Evolutionary conservation across 306 rosid genomes (phyloP).

Genomic region (Potentilla sterilis): DNA sequence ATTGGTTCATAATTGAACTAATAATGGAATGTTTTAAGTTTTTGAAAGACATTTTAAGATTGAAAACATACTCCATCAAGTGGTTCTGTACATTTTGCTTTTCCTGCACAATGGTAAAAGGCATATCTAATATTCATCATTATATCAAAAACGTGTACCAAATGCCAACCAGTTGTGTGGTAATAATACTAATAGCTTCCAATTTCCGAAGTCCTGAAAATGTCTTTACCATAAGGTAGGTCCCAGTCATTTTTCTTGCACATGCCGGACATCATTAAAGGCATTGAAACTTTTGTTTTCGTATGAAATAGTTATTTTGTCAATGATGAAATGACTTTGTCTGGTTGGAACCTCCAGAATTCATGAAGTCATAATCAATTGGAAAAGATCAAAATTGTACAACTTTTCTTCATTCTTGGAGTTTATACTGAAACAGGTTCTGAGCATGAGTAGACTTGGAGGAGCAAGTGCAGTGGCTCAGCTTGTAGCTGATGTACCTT

Average conservation of each 20-base stretch:
- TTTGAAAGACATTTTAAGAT: neutral
- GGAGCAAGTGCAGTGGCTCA: slow-evolving; percentile 99
- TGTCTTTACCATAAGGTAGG: slow-evolving; percentile 22
- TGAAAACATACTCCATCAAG: neutral
- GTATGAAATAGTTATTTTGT: slow-evolving; percentile 27
- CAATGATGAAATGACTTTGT: slow-evolving; percentile 30
- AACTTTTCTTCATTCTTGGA: slow-evolving; percentile 7
- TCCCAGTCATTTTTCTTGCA: slow-evolving; percentile 25
- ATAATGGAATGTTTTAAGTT: slow-evolving; percentile 4
- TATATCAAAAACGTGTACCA: slow-evolving; percentile 24
- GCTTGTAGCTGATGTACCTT: slow-evolving; percentile 91
- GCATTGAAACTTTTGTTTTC: slow-evolving; percentile 15
- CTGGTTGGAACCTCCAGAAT: slow-evolving; percentile 20
- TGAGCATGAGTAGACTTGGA: slow-evolving; percentile 97
- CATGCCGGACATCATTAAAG: slow-evolving; percentile 21
- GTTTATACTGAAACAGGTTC: slow-evolving; percentile 49
- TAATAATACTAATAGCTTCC: slow-evolving; percentile 11
- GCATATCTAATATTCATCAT: slow-evolving; percentile 14
- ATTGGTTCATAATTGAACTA: slow-evolving; percentile 11
- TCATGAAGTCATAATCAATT: slow-evolving; percentile 23
- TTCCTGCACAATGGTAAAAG: neutral
- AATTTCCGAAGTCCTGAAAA: slow-evolving; percentile 15
- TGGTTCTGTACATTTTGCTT: neutral
- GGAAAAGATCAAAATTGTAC: slow-evolving; percentile 1
- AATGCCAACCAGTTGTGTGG: slow-evolving; percentile 23